These are phyloP conservation scores for Candida coquimbonensis DNA, from an alignment of 805 yeast species.

Conservation along the genomic window DNA sequence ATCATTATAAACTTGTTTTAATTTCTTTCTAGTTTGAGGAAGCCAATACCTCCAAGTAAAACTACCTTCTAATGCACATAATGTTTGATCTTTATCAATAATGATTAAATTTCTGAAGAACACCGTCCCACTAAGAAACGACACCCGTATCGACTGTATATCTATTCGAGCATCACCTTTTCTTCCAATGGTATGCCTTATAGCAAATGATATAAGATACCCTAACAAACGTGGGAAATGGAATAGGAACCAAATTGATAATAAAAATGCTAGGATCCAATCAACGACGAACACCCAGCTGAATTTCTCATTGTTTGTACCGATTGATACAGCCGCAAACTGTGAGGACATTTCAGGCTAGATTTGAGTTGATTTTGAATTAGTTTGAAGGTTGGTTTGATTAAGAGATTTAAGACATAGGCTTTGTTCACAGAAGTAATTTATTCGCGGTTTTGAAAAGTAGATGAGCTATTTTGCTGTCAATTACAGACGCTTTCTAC, in stretches of 20 bases:
- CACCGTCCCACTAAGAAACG: conserved; percentile 77
- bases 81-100: conserved; percentile 65
- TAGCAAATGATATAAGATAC: conserved; percentile 39
- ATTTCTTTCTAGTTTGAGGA: conserved; percentile 29
- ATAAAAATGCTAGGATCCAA: conserved; percentile 65
- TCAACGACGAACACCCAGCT: conserved; percentile 78
- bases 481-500: too few relatives aligned
- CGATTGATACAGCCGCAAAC: too few relatives aligned
- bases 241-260: conserved; percentile 60
- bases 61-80: conserved; percentile 63
- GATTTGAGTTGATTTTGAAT: too few relatives aligned
- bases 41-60: conserved; percentile 94
- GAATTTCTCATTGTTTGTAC: conserved; percentile 19
- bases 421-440: too few relatives aligned
- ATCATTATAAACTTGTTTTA: conserved; percentile 5
- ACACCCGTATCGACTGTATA: conserved; percentile 67
- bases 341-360: background rate
- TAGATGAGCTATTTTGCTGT: too few relatives aligned
- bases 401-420: too few relatives aligned
- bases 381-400: too few relatives aligned
- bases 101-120: conserved; percentile 70
- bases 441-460: too few relatives aligned
- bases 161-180: conserved; percentile 49
- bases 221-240: conserved; percentile 73
- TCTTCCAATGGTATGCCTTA: conserved; percentile 60